Percentiles rank a stretch among this genome's conserved stretches.
Conservation (phyloP, 2,329 filamentous ascomycete species). For the Polytolypa hystricis region DNA sequence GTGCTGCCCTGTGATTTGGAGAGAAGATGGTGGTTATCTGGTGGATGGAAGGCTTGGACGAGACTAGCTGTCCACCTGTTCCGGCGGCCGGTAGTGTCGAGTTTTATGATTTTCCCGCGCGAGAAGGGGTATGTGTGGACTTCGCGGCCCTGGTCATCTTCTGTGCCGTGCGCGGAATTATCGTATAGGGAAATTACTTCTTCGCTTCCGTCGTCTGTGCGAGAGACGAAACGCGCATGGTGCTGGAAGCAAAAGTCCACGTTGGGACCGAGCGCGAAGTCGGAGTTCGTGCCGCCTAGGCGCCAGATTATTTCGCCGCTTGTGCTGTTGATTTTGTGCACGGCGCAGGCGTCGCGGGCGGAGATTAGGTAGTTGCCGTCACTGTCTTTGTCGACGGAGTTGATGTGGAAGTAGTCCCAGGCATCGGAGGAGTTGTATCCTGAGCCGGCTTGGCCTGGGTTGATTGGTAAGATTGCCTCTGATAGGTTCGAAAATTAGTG, state of each 20-base stretch:
- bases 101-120: conserved; percentile 34
- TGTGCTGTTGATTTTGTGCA: conserved; percentile 39
- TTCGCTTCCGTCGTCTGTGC: conserved; percentile 35
- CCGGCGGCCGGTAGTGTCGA: conserved; percentile 34
- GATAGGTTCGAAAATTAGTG: neutral
- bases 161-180: conserved; percentile 41
- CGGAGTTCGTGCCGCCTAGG: conserved; percentile 34
- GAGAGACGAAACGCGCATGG: conserved; percentile 32
- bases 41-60: conserved; percentile 39
- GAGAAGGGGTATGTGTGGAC: conserved; percentile 32
- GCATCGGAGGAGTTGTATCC: conserved; percentile 29
- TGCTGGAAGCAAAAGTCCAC: conserved; percentile 37
- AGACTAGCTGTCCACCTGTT: conserved; percentile 36
- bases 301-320: conserved; percentile 40
- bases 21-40: conserved; percentile 38
- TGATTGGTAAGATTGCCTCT: conserved; percentile 39
- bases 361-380: conserved; percentile 40
- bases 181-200: conserved; percentile 45
- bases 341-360: conserved; percentile 34
- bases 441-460: conserved; percentile 33
- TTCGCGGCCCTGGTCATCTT: conserved; percentile 25
- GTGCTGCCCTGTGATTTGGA: conserved; percentile 43
- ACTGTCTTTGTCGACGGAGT: conserved; percentile 30
- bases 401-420: conserved; percentile 30
- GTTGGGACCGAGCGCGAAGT: conserved; percentile 32